Evolutionary conservation across 2,329 filamentous ascomycete genomes (phyloP), one percentile per base, ranked within the genome.

Genomic region (Bipolaris cookei): DNA sequence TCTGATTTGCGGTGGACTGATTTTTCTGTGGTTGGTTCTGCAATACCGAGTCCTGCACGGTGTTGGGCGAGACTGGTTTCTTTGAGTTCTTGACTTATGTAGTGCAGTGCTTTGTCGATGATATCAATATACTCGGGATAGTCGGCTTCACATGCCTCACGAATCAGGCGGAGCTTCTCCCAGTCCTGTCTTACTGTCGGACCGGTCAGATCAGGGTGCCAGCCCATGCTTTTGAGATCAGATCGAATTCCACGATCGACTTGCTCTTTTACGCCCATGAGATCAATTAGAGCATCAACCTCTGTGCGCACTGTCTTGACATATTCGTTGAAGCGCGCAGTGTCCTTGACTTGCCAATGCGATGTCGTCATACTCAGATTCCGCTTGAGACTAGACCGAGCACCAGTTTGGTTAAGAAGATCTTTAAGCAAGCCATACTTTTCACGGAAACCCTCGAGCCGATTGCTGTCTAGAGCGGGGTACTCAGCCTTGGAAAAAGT

Each of bases 171-270:
- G n/a, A 82, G 64, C 64, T 81, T 81, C 38, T 74, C 71, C 73
- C 70, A 75, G 35, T 76, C 74, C 20, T 69, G 63, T 37, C 67
- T 62, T 5, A 75, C 68, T 10, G 67, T 43, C 10, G 70, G 66
- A 0, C 68, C 69, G 8, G 74, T 73, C 7, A 78, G 70, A 50
- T 81, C 79, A 2, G 80, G 72, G 63, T 82, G 80, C 80, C 80
- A 82, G n/a, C 78, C 80, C 66, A 82, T 77, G 11, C 76, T 74
- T 35, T 75, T 75, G 54, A 82, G 80, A 49, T 82, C 80, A 58
- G 77, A 76, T 34, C 75, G 71, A 65, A 79, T 77, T 11, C 74
- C 79, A 11, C 77, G 66, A 61, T 82, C 78, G 1, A 81, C 76
- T 38, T 76, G 70, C 45, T 80, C 76, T 60, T 79, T 77, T 21